Evolutionary conservation across 1,139 yeast species (phyloP), one percentile per base, ranked within the genome.

Genomic region (Yamadazyma buinensis): DNA sequence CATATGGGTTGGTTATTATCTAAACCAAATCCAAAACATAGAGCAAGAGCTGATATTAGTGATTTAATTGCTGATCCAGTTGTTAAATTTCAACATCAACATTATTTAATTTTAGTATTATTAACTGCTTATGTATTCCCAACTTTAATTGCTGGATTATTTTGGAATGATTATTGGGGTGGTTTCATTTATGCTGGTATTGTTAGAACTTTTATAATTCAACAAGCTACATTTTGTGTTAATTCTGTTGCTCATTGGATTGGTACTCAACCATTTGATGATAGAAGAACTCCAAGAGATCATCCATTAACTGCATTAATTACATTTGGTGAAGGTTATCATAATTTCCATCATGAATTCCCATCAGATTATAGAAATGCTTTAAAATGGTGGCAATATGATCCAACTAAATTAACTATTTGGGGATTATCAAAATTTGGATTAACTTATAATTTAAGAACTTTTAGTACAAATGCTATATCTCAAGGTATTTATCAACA

Each of bases 341-440:
- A 92, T 67, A 92, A 92, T 72, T 92, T 92, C 82, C 98, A 92
- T 67, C 98, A 92, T 68, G 97, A 94, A 72, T 92, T 90, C 78
- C 98, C 98, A 49, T 80, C 95, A 30, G 98, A 92, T 70, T 92
- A 92, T 77, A 80, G 98, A 73, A 92, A 92, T 58, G 98, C 98
- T 32, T 77, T 92, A 59, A 85, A 80, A 64, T 94, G 98, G 98
- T 92, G 85, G 74, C 98, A 94, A 75, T 92, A 84, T 64, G 98
- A 92, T 62, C 98, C 98, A 48, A 92, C 97, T 48, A 92, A 92
- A 75, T 57, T 83, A 41, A 57, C 78, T 42, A 90, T 92, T 58
- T 87, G 78, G 72, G 32, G 62, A 28, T 64, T 77, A 54, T 84
- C 90, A 39, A 77, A 82, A 60, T 49, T 90, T 29, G 98, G 98